These are phyloP conservation scores for Cyberlindnera veronae DNA, from an alignment of 805 yeast species.

Conservation along the genomic window DNA sequence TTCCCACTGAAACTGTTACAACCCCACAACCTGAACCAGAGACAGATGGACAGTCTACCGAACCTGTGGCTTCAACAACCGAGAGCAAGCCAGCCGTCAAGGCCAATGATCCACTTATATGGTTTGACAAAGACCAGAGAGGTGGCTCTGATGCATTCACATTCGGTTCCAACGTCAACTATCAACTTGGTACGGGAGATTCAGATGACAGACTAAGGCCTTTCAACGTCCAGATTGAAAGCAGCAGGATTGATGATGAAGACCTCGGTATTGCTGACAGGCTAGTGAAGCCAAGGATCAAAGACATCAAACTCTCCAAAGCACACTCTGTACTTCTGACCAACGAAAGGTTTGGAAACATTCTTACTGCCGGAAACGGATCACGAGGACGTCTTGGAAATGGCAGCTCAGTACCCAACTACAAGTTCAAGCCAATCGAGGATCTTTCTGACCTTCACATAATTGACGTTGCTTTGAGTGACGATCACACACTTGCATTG, in stretches of 20 bases:
- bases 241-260: constrained; percentile 12
- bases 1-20: too few species aligned
- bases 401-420: constrained; percentile 39
- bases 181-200: constrained; percentile 65
- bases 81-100: neutral
- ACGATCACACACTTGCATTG: constrained; percentile 64
- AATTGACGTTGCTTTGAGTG: constrained; percentile 46
- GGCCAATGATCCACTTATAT: constrained; percentile 19
- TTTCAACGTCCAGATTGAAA: constrained; percentile 33
- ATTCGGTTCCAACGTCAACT: constrained; percentile 60
- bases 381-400: constrained; percentile 72
- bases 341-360: constrained; percentile 39
- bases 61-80: neutral
- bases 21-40: neutral
- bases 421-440: constrained; percentile 41
- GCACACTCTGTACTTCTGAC: constrained; percentile 64
- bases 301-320: constrained; percentile 51
- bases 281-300: constrained; percentile 42
- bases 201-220: constrained; percentile 47
- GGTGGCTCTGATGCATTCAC: constrained; percentile 60
- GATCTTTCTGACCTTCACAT: constrained; percentile 34
- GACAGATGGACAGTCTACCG: neutral
- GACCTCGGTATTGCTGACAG: constrained; percentile 24
- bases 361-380: constrained; percentile 64
- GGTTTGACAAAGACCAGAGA: constrained; percentile 40